A percentile compares a stretch with the other conserved stretches of the same genome.
Conservation (phyloP, 1,139 yeast species). For the Schwanniomyces etchellsii region DNA sequence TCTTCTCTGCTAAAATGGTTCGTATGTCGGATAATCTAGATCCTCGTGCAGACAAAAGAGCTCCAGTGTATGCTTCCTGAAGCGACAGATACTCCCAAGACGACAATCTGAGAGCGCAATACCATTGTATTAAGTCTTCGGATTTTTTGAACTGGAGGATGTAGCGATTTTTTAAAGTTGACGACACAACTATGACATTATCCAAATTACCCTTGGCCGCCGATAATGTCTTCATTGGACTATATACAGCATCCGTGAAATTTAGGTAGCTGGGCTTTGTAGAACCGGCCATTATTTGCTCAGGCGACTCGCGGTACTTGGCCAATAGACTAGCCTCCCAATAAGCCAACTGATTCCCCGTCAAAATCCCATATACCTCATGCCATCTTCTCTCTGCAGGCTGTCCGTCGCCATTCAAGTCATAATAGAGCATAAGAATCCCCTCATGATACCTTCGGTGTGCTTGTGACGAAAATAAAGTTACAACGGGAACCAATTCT, state of each 20-base stretch:
- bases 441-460: constrained; percentile 75
- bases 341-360: constrained; percentile 86
- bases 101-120: constrained; percentile 73
- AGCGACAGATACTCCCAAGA: constrained; percentile 73
- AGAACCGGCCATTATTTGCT: constrained; percentile 47
- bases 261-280: constrained; percentile 85
- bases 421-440: constrained; percentile 65
- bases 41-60: constrained; percentile 83
- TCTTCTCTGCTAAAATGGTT: constrained; percentile 76
- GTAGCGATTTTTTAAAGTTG: constrained; percentile 84
- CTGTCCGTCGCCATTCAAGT: constrained; percentile 75
- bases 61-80: constrained; percentile 96
- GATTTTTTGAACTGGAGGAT: constrained; percentile 68
- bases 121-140: constrained; percentile 61
- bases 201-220: constrained; percentile 58
- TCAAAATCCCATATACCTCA: constrained; percentile 86
- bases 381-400: constrained; percentile 83
- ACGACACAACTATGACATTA: constrained; percentile 80
- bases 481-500: constrained; percentile 70
- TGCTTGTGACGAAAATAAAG: constrained; percentile 63
- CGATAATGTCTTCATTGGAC: constrained; percentile 60
- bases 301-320: constrained; percentile 43
- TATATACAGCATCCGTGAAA: constrained; percentile 85
- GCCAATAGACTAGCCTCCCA: constrained; percentile 86
- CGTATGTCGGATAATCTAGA: constrained; percentile 80